Percentiles rank a stretch among this genome's conserved stretches.
phyloP scores from a whole-genome alignment of 208 protist genomes.

The Leishmania lainsoni region DNA sequence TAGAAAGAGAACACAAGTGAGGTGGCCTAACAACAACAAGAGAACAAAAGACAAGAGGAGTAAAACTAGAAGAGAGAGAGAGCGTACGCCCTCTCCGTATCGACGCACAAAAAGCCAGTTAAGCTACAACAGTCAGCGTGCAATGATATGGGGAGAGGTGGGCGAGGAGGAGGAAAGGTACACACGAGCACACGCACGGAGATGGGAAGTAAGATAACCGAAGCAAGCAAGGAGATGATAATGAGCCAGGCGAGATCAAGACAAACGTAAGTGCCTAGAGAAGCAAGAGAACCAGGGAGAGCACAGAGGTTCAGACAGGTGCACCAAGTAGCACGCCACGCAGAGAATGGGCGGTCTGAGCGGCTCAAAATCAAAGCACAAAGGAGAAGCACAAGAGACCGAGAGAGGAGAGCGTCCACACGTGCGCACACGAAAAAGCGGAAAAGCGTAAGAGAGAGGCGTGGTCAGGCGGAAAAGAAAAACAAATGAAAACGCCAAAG shows the following conservation, averaged over 20 bases:
- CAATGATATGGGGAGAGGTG: not conserved
- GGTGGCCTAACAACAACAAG: not conserved
- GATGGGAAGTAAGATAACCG: slow-evolving; percentile 14
- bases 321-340: not conserved
- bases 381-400: not conserved
- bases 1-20: not conserved
- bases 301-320: not conserved
- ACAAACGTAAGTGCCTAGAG: not conserved
- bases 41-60: not conserved
- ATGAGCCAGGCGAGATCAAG: not conserved
- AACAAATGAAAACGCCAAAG: not conserved
- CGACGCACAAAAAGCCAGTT: not conserved
- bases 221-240: not conserved
- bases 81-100: not conserved
- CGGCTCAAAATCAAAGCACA: not conserved
- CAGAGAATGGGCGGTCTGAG: not conserved
- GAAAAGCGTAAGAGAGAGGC: not conserved
- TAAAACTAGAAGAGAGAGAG: not conserved
- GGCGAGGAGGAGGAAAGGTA: not conserved
- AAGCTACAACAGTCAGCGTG: not conserved
- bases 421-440: not conserved
- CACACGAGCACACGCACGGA: not conserved
- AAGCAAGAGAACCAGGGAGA: not conserved
- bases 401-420: not conserved
- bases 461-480: not conserved